These are phyloP conservation scores for Lineolata rhizophorae DNA, from an alignment of 495 filamentous ascomycete species.

Conservation along the genomic window DNA sequence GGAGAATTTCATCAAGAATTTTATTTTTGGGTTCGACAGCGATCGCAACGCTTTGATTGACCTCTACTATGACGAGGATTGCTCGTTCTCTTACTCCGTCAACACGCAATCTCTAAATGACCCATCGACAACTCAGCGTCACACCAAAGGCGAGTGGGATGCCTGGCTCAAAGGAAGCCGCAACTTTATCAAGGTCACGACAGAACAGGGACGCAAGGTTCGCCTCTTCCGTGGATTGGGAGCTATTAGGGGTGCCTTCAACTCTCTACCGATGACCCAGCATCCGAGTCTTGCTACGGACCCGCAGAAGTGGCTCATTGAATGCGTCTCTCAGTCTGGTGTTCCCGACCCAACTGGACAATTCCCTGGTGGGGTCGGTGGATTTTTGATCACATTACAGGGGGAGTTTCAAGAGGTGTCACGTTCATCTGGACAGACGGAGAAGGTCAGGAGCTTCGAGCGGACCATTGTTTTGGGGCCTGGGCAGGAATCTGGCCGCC, in stretches of 20 bases:
- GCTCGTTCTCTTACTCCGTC: conserved; percentile 56
- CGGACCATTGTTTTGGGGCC: conserved; percentile 69
- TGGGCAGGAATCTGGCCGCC: conserved; percentile 33
- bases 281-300: conserved; percentile 47
- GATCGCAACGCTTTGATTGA: conserved; percentile 38
- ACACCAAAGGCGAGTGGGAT: conserved; percentile 33
- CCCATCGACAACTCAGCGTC: conserved; percentile 15
- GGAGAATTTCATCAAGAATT: conserved; percentile 50
- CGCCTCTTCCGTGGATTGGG: conserved; percentile 41
- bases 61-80: conserved; percentile 55
- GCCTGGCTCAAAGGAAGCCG: conserved; percentile 59
- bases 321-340: conserved; percentile 55
- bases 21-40: conserved; percentile 53
- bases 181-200: conserved; percentile 50
- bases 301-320: conserved; percentile 50
- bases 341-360: conserved; percentile 50
- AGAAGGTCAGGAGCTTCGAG: conserved; percentile 61
- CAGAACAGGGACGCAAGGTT: conserved; percentile 32
- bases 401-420: conserved; percentile 67
- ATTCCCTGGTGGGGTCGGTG: conserved; percentile 40
- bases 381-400: conserved; percentile 58
- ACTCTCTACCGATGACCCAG: conserved; percentile 43
- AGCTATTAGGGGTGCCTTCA: conserved; percentile 48
- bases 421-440: no score
- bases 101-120: conserved; percentile 40